Base-by-base conservation (phyloP, 2,329 filamentous ascomycete species). In the Alternaria sp. region DNA sequence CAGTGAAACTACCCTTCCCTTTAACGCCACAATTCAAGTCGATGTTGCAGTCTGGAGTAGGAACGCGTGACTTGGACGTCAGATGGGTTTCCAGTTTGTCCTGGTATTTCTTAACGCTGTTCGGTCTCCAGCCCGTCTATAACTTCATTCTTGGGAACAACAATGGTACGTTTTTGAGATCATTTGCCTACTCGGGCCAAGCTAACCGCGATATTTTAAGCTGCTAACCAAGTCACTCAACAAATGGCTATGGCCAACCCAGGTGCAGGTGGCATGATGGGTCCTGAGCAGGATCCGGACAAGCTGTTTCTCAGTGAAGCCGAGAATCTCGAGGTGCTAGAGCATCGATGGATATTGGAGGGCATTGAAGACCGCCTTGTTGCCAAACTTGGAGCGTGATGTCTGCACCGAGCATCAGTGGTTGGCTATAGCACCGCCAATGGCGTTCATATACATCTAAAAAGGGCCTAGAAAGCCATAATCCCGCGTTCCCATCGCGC, bases 1-100 rank as follows among this genome's bases (percentile, higher is more conserved):
- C 68, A 88, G 93, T 99, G 86, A 97, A 97, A 88, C 81, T 99
- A 26, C 95, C 95, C 0, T 99, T 99, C 78, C 95, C 96, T 3
- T 85, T 99, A 66, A 99, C 95, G 31, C 93, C 97, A 78, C 96
- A 97, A 78, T 99, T 99, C 86, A 99, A 99, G 85, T 95, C 92
- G 68, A 99, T 99, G 95, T 85, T 99, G 52, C 95, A 99, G 81
- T 94, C 94, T 40, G 95, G 95, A 71, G 94, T 99, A 42, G 93
- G 93, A 64, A 99, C 96, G 26, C 90, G 89, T 72, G 95, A 99
- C 77, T 89, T 99, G 81, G 96, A 99, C 75, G 95, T 97, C 10
- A 87, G 94, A 79, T 99, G 95, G 95, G 97, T 99, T 80, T 97
- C 93, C 0, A 97, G 93, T 79, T 88, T 99, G 78, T 97, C 93